Conservation (phyloP, 2,329 filamentous ascomycete species). For the Aspergillus cejpii region DNA sequence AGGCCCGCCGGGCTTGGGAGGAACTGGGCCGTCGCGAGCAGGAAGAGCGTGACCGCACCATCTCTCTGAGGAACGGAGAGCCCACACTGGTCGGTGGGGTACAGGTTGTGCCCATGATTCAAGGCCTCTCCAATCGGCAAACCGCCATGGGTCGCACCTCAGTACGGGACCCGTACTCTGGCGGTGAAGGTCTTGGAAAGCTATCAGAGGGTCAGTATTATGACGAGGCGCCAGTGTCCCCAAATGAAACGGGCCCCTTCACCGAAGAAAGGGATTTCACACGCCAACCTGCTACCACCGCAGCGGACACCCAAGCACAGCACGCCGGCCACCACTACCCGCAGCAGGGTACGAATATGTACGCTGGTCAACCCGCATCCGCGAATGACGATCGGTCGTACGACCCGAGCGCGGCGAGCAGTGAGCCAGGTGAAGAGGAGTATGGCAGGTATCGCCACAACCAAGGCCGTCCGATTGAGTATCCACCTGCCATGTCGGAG, state of each 20-base stretch:
- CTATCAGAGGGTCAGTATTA: slow-evolving; percentile 44
- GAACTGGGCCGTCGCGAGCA: slow-evolving; percentile 89
- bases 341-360: slow-evolving; percentile 31
- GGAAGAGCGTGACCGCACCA: slow-evolving; percentile 79
- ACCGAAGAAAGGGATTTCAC: slow-evolving; percentile 41
- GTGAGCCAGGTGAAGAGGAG: slow-evolving; percentile 63
- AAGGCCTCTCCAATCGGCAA: slow-evolving; percentile 56
- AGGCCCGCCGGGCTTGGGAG: slow-evolving; percentile 93
- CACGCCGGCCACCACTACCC: slow-evolving; percentile 35
- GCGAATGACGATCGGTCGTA: slow-evolving; percentile 45
- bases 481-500: slow-evolving; percentile 45
- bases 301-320: slow-evolving; percentile 25
- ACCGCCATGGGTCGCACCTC: slow-evolving; percentile 44
- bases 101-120: slow-evolving; percentile 89
- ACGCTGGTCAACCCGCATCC: slow-evolving; percentile 37
- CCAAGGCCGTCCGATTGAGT: slow-evolving; percentile 55
- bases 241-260: slow-evolving; percentile 58
- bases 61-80: slow-evolving; percentile 77
- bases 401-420: slow-evolving; percentile 46
- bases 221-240: slow-evolving; percentile 45
- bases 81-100: slow-evolving; percentile 88
- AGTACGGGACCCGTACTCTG: slow-evolving; percentile 41
- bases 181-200: slow-evolving; percentile 27
- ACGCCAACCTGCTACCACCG: slow-evolving; percentile 31
- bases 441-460: slow-evolving; percentile 61